Conservation (phyloP, 495 filamentous ascomycete species). For the Penicillium chermesinum region DNA sequence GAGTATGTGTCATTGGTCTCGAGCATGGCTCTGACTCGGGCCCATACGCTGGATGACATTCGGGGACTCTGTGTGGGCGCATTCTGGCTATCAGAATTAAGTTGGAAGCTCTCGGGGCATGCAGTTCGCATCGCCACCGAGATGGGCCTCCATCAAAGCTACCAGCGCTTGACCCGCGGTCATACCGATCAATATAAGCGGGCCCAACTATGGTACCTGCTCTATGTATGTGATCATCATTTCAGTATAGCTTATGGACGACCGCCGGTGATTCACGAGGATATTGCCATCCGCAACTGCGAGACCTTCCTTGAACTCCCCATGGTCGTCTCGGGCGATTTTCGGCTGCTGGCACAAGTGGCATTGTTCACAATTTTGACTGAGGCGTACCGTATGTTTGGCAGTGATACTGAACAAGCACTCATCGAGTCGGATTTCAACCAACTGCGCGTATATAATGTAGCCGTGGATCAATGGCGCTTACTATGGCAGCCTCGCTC, state of each 20-base stretch:
- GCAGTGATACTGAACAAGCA: slow-evolving; percentile 49
- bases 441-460: slow-evolving; percentile 47
- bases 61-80: slow-evolving; percentile 48
- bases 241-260: slow-evolving; percentile 52
- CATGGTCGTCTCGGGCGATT: slow-evolving; percentile 46
- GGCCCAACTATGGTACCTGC: slow-evolving; percentile 46
- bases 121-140: slow-evolving; percentile 53
- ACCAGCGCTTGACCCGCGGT: slow-evolving; percentile 42
- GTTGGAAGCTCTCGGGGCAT: slow-evolving; percentile 51
- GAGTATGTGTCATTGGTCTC: slow-evolving; percentile 51
- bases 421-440: slow-evolving; percentile 51
- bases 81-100: slow-evolving; percentile 51
- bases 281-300: slow-evolving; percentile 46
- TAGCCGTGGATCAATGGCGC: slow-evolving; percentile 53
- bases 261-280: slow-evolving; percentile 51
- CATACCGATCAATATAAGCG: slow-evolving; percentile 46
- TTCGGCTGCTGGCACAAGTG: slow-evolving; percentile 52
- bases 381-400: slow-evolving; percentile 52
- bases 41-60: slow-evolving; percentile 48
- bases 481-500: slow-evolving; percentile 51
- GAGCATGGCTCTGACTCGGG: slow-evolving; percentile 45
- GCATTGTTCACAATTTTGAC: slow-evolving; percentile 54
- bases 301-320: slow-evolving; percentile 47
- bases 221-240: slow-evolving; percentile 55
- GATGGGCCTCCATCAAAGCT: slow-evolving; percentile 47